Evolutionary conservation across 306 rosid genomes (phyloP).

Genomic region (Gastrolobium bilobum): DNA sequence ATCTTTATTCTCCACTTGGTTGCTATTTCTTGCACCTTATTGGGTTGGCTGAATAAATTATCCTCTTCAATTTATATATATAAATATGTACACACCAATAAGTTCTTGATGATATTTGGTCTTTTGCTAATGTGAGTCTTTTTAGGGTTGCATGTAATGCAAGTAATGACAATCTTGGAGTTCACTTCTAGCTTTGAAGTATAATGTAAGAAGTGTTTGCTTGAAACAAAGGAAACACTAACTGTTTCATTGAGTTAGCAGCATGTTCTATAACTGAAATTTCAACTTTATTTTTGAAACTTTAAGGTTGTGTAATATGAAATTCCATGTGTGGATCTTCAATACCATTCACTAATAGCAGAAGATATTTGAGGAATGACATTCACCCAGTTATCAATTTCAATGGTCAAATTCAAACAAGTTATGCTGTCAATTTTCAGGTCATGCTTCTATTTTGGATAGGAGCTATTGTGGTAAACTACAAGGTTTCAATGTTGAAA

Average conservation of each 20-base stretch:
- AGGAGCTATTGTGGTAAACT: conserved; percentile 22
- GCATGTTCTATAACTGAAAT: conserved; percentile 30
- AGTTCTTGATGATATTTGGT: conserved; percentile 29
- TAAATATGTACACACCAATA: neutral
- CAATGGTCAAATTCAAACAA: conserved; percentile 46
- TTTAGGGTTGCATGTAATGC: conserved; percentile 61
- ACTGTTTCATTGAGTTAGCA: conserved; percentile 26
- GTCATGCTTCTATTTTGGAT: conserved; percentile 44
- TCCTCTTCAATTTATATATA: conserved; percentile 38
- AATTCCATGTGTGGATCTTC: conserved; percentile 26
- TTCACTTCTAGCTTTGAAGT: conserved; percentile 77
- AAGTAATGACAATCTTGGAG: conserved; percentile 70
- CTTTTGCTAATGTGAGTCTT: conserved; percentile 20
- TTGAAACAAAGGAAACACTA: conserved; percentile 62
- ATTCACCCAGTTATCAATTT: conserved; percentile 25
- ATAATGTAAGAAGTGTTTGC: conserved; percentile 62
- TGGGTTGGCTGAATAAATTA: conserved; percentile 31
- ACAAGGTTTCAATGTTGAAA: conserved; percentile 23
- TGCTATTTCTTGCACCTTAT: conserved; percentile 32
- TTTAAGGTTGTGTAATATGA: conserved; percentile 44
- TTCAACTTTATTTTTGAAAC: conserved; percentile 46
- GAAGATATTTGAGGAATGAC: neutral
- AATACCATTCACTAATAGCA: conserved; percentile 14
- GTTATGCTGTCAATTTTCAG: conserved; percentile 52
- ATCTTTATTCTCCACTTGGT: conserved; percentile 55